Conservation (phyloP, 805 yeast species). For the Kluyveromyces dobzhanskii region DNA sequence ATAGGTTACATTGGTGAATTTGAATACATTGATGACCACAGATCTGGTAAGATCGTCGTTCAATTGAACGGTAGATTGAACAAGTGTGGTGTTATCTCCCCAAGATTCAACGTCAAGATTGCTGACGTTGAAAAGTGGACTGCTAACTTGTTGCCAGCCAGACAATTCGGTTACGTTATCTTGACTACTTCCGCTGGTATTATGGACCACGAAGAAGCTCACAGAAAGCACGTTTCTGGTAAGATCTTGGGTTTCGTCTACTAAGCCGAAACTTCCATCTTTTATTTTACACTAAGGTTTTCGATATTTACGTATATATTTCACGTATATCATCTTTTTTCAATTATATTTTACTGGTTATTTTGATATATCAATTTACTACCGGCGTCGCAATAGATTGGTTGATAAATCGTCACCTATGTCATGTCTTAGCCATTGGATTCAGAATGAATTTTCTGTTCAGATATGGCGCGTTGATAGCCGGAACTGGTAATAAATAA, state of each 20-base stretch:
- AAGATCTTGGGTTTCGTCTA: constrained; percentile 96
- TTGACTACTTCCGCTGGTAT: constrained; percentile 98
- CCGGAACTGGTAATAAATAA: no score
- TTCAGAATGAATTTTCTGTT: no score
- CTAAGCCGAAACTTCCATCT: constrained; percentile 31
- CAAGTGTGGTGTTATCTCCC: constrained; percentile 98
- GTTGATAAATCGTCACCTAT: no score
- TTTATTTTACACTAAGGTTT: no score
- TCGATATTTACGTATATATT: no score
- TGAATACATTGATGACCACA: constrained; percentile 97
- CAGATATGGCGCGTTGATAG: no score
- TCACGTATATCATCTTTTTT: no score
- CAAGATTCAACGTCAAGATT: constrained; percentile 95
- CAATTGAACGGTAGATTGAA: constrained; percentile 96
- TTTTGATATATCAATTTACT: no score
- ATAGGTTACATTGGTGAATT: constrained; percentile 90
- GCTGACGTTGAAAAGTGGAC: constrained; percentile 97
- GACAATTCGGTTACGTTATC: constrained; percentile 97
- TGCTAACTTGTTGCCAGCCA: constrained; percentile 93
- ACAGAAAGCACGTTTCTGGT: constrained; percentile 99
- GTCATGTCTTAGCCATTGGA: no score
- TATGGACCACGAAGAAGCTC: constrained; percentile 99
- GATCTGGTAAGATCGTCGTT: constrained; percentile 95
- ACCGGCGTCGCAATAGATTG: no score
- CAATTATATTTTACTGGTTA: no score